Evolutionary conservation across 495 filamentous ascomycete genomes (phyloP), one percentile per base, ranked within the genome.

Genomic region (Aspergillus bertholletiae): DNA sequence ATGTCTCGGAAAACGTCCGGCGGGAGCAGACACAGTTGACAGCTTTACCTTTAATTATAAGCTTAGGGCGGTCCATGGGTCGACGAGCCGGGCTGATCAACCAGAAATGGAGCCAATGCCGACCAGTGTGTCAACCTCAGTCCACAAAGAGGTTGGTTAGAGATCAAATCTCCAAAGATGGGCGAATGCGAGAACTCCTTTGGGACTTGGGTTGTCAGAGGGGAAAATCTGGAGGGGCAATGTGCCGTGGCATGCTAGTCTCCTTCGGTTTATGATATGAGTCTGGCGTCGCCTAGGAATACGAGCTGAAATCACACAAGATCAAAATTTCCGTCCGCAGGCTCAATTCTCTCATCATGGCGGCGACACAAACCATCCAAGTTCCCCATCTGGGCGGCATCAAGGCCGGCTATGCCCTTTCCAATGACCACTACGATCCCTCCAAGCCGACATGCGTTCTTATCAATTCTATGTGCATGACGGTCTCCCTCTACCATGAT

Each of bases 401-500:
- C 62, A 63, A 68, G 24, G 82, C 73, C 51, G 78, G 79, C 5
- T 85, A 83, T 63, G 62, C 69, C 7, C 68, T 81, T 21, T 74
- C 80, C 1, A 59, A 63, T 28, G 52, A 54, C 20, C 39, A 22
- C 11, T 72, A 75, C 62, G 77, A 85, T 63, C 53, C 71, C 9
- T 64, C 71, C 54, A 84, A 84, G 66, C 82, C 84, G 13, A 87
- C 84, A 3, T 63, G 71, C 40, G 72, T 84, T 21, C 73, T 84
- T 45, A 77, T 85, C 55, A 84, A 84, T 67, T 74, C 74, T n/a
- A 76, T 86, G 70, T 79, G 76, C 64, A 81, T 77, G 20, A 80
- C 77, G 13, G 66, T 71, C 3, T 71, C 77, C 24, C 72, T 81
- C 7, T 87, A 81, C 69, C 55, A 67, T n/a, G 49, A 51, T 12